Base-by-base conservation (phyloP, 1,284 basidiomycete genomes). In the Phellinidium pouzarii region DNA sequence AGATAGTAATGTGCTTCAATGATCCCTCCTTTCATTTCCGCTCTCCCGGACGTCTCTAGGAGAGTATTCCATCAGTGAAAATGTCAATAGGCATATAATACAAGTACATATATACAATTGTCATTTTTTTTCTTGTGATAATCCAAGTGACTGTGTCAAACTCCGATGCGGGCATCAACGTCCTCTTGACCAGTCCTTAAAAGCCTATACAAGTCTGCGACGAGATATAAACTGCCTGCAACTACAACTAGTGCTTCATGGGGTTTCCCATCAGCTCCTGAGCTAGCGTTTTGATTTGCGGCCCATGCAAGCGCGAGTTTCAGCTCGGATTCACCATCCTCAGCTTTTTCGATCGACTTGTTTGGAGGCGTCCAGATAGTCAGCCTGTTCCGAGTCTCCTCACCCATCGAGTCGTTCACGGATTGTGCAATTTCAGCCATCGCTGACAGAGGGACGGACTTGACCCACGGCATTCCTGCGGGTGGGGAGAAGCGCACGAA, bases 401-500 rank as follows among this genome's bases (percentile, higher is more conserved):
- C 36, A 9, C 8, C 7, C 4, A 12, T 3, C n/a, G 7, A 19
- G n/a, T 27, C 42, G 19, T 25, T n/a, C 5, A 80, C 65, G 19
- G 59, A 60, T 45, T 57, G 59, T 40, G 80, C 75, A 0, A 71
- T 73, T 23, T 68, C 64, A 12, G 62, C 66, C 34, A 91, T 61
- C 38, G 76, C 75, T 2, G 63, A 65, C 2, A 77, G 72, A 2
- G 78, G 65, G 0, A 84, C 82, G 3, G 81, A 70, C 38, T 72
- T 75, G 26, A 96, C 83, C 94, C 94, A 97, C 0, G 93, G 90
- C 94, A 97, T 96, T 3, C 84, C 87, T 11, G 83, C 86, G 0
- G 91, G 87, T 0, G 82, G 80, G 1, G 84, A 79, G 58, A 89
- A 86, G 40, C 68, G 66, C 25, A 90, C 65, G 2, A 79, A 65